These are phyloP conservation scores for Beauveria rudraprayagi DNA, from an alignment of 2,329 filamentous ascomycete species.

Conservation along the genomic window DNA sequence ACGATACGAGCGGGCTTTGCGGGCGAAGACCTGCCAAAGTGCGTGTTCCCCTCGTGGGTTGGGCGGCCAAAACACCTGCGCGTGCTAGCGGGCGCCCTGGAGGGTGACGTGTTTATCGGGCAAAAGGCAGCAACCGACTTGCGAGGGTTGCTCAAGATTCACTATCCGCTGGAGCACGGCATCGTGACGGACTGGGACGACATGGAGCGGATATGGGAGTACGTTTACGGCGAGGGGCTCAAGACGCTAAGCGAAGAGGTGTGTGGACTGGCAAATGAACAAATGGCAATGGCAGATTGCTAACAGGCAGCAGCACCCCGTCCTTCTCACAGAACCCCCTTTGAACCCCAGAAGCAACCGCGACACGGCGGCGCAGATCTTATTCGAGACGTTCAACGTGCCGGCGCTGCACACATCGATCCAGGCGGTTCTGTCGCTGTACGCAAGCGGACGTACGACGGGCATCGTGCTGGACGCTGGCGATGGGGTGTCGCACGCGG, in stretches of 20 bases:
- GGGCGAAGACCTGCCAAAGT: slow-evolving; percentile 91
- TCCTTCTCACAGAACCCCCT: slow-evolving; percentile 90
- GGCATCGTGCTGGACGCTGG: slow-evolving; percentile 93
- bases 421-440: slow-evolving; percentile 90
- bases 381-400: slow-evolving; percentile 98
- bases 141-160: slow-evolving; percentile 87
- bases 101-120: slow-evolving; percentile 96
- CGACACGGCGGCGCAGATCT: slow-evolving; percentile 91
- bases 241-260: slow-evolving; percentile 97
- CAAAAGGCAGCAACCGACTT: slow-evolving; percentile 80
- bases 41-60: slow-evolving; percentile 95
- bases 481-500: slow-evolving; percentile 93
- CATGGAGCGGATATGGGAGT: slow-evolving; percentile 99
- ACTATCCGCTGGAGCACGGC: slow-evolving; percentile 91
- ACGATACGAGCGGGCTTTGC: slow-evolving; percentile 97
- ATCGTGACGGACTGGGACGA: slow-evolving; percentile 99
- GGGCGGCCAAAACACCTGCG: slow-evolving; percentile 91
- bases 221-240: slow-evolving; percentile 90
- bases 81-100: slow-evolving; percentile 89
- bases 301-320: slow-evolving; percentile 60
- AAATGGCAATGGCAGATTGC: slow-evolving; percentile 4
- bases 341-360: slow-evolving; percentile 93
- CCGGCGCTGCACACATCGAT: slow-evolving; percentile 95
- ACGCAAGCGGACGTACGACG: slow-evolving; percentile 91
- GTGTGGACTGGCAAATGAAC: slow-evolving; percentile 11